Evolutionary conservation across 169 alveolate genomes (phyloP).

Genomic region (Hepatocystis sp.): DNA sequence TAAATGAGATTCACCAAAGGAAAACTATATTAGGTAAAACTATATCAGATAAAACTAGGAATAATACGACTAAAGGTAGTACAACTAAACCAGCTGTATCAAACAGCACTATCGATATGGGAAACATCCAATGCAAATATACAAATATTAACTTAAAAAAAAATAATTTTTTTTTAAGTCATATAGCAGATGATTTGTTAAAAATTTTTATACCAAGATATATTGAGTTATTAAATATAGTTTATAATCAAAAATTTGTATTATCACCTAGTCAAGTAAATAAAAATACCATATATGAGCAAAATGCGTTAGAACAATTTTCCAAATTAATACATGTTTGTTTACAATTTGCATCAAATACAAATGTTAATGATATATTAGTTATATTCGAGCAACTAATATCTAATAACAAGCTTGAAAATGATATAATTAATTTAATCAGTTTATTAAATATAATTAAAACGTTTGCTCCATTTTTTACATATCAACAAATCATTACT

Average conservation of each 20-base stretch:
- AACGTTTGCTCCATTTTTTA: conserved; percentile 63
- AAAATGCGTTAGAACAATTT: conserved; percentile 13
- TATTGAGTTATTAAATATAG: conserved; percentile 14
- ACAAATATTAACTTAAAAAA: conserved; percentile 43
- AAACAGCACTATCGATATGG: neutral
- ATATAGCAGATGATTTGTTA: conserved; percentile 51
- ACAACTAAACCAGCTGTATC: too few relatives aligned
- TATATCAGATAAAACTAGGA: too few relatives aligned
- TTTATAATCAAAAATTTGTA: conserved; percentile 27
- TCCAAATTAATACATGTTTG: conserved; percentile 36
- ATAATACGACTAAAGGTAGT: too few relatives aligned
- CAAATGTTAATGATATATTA: conserved; percentile 42
- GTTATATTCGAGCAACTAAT: conserved; percentile 29
- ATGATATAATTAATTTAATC: conserved; percentile 44
- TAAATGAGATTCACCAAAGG: neutral
- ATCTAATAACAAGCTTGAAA: conserved; percentile 35
- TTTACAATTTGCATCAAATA: conserved; percentile 27
- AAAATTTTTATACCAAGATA: conserved; percentile 60
- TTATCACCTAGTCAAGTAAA: neutral
- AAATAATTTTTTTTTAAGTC: conserved; percentile 55
- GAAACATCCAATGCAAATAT: conserved; percentile 33
- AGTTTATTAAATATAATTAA: conserved; percentile 36
- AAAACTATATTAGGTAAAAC: too few relatives aligned
- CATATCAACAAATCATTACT: conserved; percentile 18
- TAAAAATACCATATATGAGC: conserved; percentile 4